Conservation (phyloP, 1,284 basidiomycete species). For the Amylostereum areolatum region DNA sequence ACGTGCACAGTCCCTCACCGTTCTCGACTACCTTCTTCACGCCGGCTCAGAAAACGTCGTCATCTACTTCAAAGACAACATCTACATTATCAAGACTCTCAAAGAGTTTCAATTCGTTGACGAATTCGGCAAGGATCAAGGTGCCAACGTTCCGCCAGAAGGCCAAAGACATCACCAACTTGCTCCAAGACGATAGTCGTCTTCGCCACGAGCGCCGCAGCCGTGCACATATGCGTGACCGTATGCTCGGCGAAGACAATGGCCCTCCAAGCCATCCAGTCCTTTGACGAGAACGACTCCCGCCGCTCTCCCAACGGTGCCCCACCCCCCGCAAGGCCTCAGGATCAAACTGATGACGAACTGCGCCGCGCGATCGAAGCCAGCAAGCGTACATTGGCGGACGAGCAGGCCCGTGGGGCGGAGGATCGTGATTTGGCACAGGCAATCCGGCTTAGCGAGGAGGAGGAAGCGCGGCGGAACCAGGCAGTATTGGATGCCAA, state of each 20-base stretch:
- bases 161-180: slow-evolving; percentile 97
- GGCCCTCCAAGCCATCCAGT: slow-evolving; percentile 35
- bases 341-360: slow-evolving; percentile 59
- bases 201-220: slow-evolving; percentile 82
- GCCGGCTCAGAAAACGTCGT: slow-evolving; percentile 98
- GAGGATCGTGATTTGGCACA: slow-evolving; percentile 79
- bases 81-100: slow-evolving; percentile 98
- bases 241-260: slow-evolving; percentile 71
- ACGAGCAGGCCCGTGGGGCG: slow-evolving; percentile 60
- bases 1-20: slow-evolving; percentile 73
- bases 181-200: slow-evolving; percentile 86
- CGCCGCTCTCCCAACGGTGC: slow-evolving; percentile 16
- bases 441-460: slow-evolving; percentile 80
- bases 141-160: slow-evolving; percentile 98
- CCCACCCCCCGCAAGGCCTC: background rate
- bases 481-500: slow-evolving; percentile 73
- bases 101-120: slow-evolving; percentile 99
- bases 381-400: slow-evolving; percentile 73
- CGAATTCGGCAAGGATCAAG: slow-evolving; percentile 95
- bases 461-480: slow-evolving; percentile 76
- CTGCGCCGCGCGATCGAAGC: slow-evolving; percentile 80
- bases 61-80: slow-evolving; percentile 96
- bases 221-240: slow-evolving; percentile 90
- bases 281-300: slow-evolving; percentile 48
- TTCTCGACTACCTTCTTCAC: slow-evolving; percentile 96